Evolutionary conservation across 169 alveolate genomes (phyloP).

Genomic region (Plasmodium malariae): DNA sequence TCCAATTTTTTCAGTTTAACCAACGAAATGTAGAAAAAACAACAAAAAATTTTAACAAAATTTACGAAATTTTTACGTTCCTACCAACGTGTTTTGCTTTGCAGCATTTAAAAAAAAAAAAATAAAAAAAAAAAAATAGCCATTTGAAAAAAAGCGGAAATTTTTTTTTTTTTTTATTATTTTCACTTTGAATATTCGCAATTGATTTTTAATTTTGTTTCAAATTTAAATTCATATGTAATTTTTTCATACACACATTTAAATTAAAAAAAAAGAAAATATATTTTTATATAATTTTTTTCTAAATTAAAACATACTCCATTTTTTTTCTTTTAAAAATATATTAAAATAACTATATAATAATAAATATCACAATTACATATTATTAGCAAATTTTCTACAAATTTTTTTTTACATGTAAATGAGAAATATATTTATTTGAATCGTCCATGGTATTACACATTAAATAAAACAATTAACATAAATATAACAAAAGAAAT

Average conservation of each 20-base stretch:
- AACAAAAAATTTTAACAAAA: too few relatives aligned
- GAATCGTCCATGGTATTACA: neutral
- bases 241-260: neutral
- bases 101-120: neutral
- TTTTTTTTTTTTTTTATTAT: conserved; percentile 6
- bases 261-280: neutral
- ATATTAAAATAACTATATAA: too few relatives aligned
- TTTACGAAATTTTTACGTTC: neutral
- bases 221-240: neutral
- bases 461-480: neutral
- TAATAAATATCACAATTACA: too few relatives aligned
- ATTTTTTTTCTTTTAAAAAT: too few relatives aligned
- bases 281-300: neutral
- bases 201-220: conserved; percentile 3
- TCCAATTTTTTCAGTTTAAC: too few relatives aligned
- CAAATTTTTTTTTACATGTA: too few relatives aligned
- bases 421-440: neutral
- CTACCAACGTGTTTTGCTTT: conserved; percentile 3
- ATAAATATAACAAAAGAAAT: neutral
- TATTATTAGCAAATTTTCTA: too few relatives aligned
- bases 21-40: too few relatives aligned
- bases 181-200: conserved; percentile 3
- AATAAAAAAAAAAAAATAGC: neutral
- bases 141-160: conserved; percentile 16
- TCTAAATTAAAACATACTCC: too few relatives aligned